Conservation (phyloP, 495 filamentous ascomycete genomes). For the Annulohypoxylon moriforme region DNA sequence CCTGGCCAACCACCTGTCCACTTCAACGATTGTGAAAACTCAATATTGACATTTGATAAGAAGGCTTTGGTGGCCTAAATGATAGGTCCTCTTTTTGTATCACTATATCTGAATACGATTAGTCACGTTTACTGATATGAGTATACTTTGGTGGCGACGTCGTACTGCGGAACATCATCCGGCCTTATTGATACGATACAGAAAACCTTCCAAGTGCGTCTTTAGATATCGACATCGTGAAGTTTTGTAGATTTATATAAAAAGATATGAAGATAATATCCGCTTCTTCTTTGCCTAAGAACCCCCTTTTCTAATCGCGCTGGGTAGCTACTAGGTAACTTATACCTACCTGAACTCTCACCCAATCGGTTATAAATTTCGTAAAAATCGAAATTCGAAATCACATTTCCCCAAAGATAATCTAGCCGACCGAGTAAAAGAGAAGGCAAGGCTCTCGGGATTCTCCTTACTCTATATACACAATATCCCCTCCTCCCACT, state of each 20-base stretch:
- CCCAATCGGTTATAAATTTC: background rate
- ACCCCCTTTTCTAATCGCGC: background rate
- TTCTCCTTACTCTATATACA: background rate
- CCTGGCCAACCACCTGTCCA: constrained; percentile 7
- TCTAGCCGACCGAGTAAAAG: background rate
- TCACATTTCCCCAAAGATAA: background rate
- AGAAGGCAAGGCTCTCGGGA: background rate
- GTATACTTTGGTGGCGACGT: constrained; percentile 7
- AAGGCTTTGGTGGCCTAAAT: background rate
- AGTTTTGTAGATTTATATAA: background rate
- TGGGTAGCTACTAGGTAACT: background rate
- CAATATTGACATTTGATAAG: background rate
- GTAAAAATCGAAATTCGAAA: background rate
- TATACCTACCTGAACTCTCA: background rate
- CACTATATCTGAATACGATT: background rate
- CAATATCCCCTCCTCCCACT: background rate
- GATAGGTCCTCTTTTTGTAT: background rate
- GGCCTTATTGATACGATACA: background rate
- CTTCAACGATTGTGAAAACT: background rate
- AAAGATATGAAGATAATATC: background rate
- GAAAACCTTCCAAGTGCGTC: background rate
- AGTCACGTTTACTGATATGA: background rate
- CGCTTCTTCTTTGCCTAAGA: background rate
- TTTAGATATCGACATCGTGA: background rate
- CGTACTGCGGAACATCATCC: constrained; percentile 7